Evolutionary conservation across 345 rosid species (phyloP).

Genomic region (Bruguiera sexangula): DNA sequence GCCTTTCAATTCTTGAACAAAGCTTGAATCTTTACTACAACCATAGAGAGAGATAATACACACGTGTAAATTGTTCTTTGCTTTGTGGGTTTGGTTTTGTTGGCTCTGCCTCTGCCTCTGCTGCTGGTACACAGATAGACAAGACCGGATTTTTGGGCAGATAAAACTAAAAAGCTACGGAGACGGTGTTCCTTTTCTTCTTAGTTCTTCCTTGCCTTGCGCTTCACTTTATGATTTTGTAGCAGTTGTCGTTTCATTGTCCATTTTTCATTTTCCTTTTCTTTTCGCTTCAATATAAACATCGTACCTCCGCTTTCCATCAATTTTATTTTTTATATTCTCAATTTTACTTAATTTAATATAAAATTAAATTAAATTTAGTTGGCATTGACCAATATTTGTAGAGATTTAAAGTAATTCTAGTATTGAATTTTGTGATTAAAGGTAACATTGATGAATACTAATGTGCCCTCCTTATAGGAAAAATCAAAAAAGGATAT

Average conservation of each 20-base stretch:
- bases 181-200: background rate
- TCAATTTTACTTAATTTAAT: too few relatives aligned
- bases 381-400: too few relatives aligned
- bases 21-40: background rate
- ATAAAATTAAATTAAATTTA: too few relatives aligned
- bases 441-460: too few relatives aligned
- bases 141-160: background rate
- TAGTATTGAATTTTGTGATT: too few relatives aligned
- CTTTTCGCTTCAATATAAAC: too few relatives aligned
- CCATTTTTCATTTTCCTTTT: background rate
- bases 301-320: too few relatives aligned
- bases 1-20: background rate
- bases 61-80: background rate
- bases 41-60: too few relatives aligned
- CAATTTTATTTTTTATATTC: too few relatives aligned
- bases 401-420: too few relatives aligned
- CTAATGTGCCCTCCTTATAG: too few relatives aligned
- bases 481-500: too few relatives aligned
- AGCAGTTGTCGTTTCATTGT: constrained; percentile 19
- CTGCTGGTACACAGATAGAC: background rate
- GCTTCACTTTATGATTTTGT: constrained; percentile 31
- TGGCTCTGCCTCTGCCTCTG: background rate
- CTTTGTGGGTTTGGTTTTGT: background rate
- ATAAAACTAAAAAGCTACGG: background rate
- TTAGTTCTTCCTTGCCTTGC: constrained; percentile 27